Conservation (phyloP, 257 asterid species). For the Solanum phureja region DNA sequence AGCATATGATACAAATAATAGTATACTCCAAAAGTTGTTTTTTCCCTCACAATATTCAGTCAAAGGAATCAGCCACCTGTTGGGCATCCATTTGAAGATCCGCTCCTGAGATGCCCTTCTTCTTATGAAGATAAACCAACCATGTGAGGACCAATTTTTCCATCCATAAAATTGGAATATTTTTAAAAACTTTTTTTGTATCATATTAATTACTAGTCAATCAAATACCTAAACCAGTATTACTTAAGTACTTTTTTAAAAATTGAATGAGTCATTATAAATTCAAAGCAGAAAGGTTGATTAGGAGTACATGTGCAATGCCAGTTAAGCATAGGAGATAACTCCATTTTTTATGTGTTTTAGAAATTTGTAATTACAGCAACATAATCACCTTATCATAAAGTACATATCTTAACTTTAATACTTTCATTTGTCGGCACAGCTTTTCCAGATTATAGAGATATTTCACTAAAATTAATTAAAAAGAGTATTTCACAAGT, state of each 20-base stretch:
- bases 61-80: slow-evolving; percentile 13
- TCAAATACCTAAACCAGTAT: background rate
- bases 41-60: background rate
- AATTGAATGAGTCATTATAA: background rate
- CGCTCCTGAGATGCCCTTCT: background rate
- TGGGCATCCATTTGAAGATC: slow-evolving; percentile 3
- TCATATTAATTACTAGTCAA: background rate
- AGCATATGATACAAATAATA: background rate
- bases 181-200: background rate
- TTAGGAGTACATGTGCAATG: background rate
- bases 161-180: slow-evolving; percentile 8
- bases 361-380: background rate
- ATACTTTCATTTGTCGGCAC: slow-evolving; percentile 1
- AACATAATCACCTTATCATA: background rate
- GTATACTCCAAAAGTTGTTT: background rate
- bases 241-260: background rate
- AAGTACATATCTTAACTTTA: background rate
- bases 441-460: background rate
- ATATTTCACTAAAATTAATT: background rate
- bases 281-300: background rate
- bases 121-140: background rate
- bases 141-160: slow-evolving; percentile 7
- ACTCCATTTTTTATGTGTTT: background rate
- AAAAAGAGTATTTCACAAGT: background rate
- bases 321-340: background rate